Base-by-base conservation (phyloP, 768 basidiomycete species). In the Suillus sp. region DNA sequence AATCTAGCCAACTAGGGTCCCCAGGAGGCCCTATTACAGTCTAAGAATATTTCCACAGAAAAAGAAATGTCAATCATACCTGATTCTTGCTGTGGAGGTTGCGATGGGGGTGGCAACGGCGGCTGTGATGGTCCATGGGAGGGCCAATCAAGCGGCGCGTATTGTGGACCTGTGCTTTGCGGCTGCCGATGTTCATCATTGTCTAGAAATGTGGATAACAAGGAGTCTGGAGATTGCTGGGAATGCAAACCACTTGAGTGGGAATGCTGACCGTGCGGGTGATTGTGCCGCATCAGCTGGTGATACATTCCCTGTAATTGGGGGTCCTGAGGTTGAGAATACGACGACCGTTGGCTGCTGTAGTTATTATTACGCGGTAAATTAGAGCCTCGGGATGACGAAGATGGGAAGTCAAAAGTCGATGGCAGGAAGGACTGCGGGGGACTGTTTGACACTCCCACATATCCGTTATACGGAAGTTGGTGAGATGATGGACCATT, bases 1-100 rank as follows among this genome's bases (percentile, higher is more conserved):
- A 76, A 43, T 76, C 75, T 38, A 76, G 69, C 75, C 75, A 76
- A 37, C 61, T 70, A 4, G 76, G 65, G n/a, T 76, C 76, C 14
- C 68, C 70, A 22, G 76, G 57, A 37, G 72, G 70, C 43, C 68
- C 73, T 74, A 40, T 37, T 14, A 20, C 48, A 1, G 14, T 32
- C 20, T 67, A 48, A 67, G 63, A 42, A 53, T 14, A 32, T 30
- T 35, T 38, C n/a, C 20, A 16, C 6, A 4, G 8, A 7, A n/a
- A 4, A 27, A 43, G 11, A 4, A 18, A 43, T 25, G 13, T 13
- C 2, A 43, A 45, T 53, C 67, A 18, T 50, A 72, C 73, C 72
- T 60, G 69, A 62, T 57, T 72, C 70, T 51, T 77, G 72, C 34
- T 66, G 72, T 56, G 65, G 61, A 38, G 67, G 65, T 20, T 66